Evolutionary conservation across 2,329 filamentous ascomycete genomes (phyloP).

Genomic region (Cladophialophora immunda): DNA sequence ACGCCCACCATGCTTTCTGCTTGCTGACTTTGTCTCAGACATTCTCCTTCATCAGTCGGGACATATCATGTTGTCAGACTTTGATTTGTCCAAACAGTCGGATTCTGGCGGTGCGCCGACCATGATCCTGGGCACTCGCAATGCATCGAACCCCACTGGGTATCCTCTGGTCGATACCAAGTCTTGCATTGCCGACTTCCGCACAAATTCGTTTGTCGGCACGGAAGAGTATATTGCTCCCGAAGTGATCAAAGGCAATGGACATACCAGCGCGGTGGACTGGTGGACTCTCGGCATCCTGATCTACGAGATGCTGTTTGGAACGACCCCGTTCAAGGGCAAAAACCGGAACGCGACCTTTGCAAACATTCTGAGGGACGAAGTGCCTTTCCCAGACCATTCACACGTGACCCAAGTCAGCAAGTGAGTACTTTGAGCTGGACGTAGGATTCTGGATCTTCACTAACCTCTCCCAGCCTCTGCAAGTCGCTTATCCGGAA

Average conservation of each 20-base stretch:
- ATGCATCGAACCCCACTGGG: slow-evolving; percentile 83
- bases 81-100: slow-evolving; percentile 97
- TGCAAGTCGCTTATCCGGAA: slow-evolving; percentile 98
- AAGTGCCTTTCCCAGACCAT: slow-evolving; percentile 94
- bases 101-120: slow-evolving; percentile 94
- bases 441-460: neutral
- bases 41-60: slow-evolving; percentile 98
- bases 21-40: slow-evolving; percentile 67
- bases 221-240: slow-evolving; percentile 99
- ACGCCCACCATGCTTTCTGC: slow-evolving; percentile 3
- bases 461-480: slow-evolving; percentile 66
- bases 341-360: slow-evolving; percentile 99
- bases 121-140: slow-evolving; percentile 90
- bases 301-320: slow-evolving; percentile 99
- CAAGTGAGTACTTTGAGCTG: slow-evolving; percentile 70
- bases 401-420: slow-evolving; percentile 84
- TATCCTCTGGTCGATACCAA: slow-evolving; percentile 98
- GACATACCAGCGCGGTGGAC: slow-evolving; percentile 96
- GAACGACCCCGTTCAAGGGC: slow-evolving; percentile 98
- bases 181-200: slow-evolving; percentile 97
- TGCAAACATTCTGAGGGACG: slow-evolving; percentile 93
- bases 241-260: slow-evolving; percentile 98
- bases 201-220: slow-evolving; percentile 97
- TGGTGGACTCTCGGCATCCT: slow-evolving; percentile 99
- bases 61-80: slow-evolving; percentile 99